Percentiles rank a stretch among this genome's conserved stretches.
phyloP scores from a whole-genome alignment of 257 asterid species.

The Penstemon eatonii region DNA sequence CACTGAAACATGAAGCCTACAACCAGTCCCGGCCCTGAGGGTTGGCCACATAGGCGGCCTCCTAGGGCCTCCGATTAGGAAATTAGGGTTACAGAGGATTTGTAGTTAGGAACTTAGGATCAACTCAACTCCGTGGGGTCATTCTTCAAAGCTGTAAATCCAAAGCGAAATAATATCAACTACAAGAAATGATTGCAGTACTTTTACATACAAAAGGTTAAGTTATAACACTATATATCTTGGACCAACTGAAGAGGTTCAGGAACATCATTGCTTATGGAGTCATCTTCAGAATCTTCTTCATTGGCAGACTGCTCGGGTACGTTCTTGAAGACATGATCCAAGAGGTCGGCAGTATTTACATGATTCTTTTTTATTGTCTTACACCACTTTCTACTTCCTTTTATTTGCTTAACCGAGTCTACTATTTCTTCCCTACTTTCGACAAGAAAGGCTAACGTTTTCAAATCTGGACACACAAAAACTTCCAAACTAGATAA shows the following conservation, averaged over 20 bases:
- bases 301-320: background rate
- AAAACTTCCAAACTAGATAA: slow-evolving; percentile 28
- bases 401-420: slow-evolving; percentile 32
- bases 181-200: no score
- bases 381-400: slow-evolving; percentile 31
- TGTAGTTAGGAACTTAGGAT: no score
- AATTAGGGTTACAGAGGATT: no score
- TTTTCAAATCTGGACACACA: slow-evolving; percentile 21
- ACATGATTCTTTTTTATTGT: background rate
- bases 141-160: no score
- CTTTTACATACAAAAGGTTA: background rate
- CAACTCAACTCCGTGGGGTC: no score
- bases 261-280: background rate
- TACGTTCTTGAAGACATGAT: slow-evolving; percentile 22
- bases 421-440: slow-evolving; percentile 10
- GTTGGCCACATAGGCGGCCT: no score
- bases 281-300: background rate
- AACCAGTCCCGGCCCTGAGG: no score
- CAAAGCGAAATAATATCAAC: no score
- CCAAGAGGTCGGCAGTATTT: background rate
- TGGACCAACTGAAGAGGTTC: background rate
- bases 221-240: background rate
- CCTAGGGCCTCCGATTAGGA: no score
- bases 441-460: slow-evolving; percentile 26
- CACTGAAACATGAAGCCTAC: no score